Evolutionary conservation across 176 grass and related monocot genomes (phyloP), one percentile per base, ranked within the genome.

Genomic region (Oryza meridionalis): DNA sequence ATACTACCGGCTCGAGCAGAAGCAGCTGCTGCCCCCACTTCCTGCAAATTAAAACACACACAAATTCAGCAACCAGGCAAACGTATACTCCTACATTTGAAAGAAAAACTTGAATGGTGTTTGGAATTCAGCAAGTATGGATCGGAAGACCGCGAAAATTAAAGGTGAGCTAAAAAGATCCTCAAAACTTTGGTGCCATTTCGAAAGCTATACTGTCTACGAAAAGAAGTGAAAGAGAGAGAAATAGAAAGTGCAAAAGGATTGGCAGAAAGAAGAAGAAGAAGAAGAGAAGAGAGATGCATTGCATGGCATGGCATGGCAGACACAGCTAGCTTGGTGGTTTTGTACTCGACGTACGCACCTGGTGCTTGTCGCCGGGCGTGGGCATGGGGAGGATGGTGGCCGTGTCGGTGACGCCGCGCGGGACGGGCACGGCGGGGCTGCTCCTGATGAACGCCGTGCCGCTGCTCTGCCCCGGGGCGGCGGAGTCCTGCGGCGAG

Each of bases 351-450:
- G n/a, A n/a, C n/a, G n/a, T n/a, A n/a, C n/a, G 26, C 69, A 97
- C 95, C 91, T 91, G 89, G 0, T 63, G 86, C 78, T 90, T 75
- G 24, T 77, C 84, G 19, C 89, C 91, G 2, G 89, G 87, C 47
- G 93, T 82, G 46, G 89, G 83, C 83, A 92, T 85, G 9, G 96
- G 93, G 22, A 95, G 86, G 70, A 98, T 90, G 77, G 96, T 87
- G 68, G 91, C 87, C 21, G 96, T 92, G 79, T 94, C 96, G 26
- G 91, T 98, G 24, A 96, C 89, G 6, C 89, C 93, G 64, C 85
- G 84, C 9, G 96, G 96, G 16, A 98, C 68, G 13, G 93, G 81
- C 83, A 98, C 96, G 16, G 96, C 93, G 1, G 96, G 96, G 76
- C 88, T 98, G 83, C 93, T 98, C 40, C 40, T 85, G 75, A 98